Evolutionary conservation across 2,329 filamentous ascomycete genomes (phyloP).

Genomic region (Botrytis galanthina): DNA sequence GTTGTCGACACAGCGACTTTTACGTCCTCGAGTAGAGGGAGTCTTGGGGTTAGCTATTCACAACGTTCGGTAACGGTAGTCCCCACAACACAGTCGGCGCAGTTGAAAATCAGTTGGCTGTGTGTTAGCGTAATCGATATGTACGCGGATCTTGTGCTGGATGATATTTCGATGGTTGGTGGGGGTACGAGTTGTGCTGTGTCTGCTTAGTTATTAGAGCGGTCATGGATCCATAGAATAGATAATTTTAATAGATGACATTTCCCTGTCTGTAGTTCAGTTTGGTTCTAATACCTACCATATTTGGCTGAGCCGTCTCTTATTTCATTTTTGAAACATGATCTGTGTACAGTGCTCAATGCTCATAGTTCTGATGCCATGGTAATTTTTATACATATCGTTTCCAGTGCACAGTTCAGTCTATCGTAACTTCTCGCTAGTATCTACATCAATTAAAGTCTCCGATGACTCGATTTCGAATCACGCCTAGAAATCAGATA

Average conservation of each 20-base stretch:
- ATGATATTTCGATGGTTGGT: constrained; percentile 2
- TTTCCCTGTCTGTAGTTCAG: background rate
- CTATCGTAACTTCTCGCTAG: background rate
- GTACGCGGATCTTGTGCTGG: background rate
- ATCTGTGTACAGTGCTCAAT: background rate
- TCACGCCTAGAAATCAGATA: too few relatives aligned
- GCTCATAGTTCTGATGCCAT: background rate
- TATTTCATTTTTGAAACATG: background rate
- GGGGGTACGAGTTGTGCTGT: background rate
- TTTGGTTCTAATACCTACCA: background rate
- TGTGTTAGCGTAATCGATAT: too few relatives aligned
- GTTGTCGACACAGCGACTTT: background rate
- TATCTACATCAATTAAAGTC: background rate
- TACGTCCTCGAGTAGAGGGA: background rate
- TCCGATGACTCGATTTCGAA: too few relatives aligned
- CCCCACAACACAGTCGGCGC: background rate
- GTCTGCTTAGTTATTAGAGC: background rate
- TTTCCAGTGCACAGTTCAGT: background rate
- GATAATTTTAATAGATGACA: background rate
- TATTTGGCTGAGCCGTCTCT: accelerated
- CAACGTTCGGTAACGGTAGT: background rate
- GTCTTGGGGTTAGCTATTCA: background rate
- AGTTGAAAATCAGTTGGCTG: background rate
- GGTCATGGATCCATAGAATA: background rate
- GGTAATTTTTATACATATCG: accelerated